Evolutionary conservation across 306 rosid genomes (phyloP), one percentile per base, ranked within the genome.

Genomic region (Lathyrus tuberosus): DNA sequence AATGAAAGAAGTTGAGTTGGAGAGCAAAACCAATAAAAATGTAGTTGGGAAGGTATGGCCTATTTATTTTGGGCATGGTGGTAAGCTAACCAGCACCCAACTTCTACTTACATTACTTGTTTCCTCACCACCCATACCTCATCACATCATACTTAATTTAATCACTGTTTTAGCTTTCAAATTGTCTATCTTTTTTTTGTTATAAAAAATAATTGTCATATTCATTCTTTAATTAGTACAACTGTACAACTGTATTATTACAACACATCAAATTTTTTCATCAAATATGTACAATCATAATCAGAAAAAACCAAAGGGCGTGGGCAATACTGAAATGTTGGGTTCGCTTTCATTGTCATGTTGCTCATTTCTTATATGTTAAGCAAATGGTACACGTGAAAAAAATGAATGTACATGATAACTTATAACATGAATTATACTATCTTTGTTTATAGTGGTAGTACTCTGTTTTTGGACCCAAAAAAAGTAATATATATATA

Each of bases 1-100:
- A 70, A 84, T 67, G 20, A 65, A 22, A 22, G 49, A 12, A 22
- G 66, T 77, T 43, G 72, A 18, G 79, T 61, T 40, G 74, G 71
- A 63, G 37, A 24, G 28, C 28, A 51, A 51, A 17, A 10, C 57
- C 28, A 44, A 44, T 44, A 44, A 44, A 9, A 51, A 51, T 51
- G 30, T 18, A 51, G 57, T 51, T 51, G 57, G 53, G 57, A 51
- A 51, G 57, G 28, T 51, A 18, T 51, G 57, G 1, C 28, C 4
- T 8, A 51, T 51, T 51, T 51, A 51, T 18, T 18, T 35, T 35
- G 40, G 40, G 10, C 40, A 35, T 0, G 13, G 14, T 18, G 64
- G 46, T 51, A 4, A 62, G 22, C 14, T 3, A 52, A 33, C 24
- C 31, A 16, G 4, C 13, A 18, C 1, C 69, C 15, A 61, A 9